Evolutionary conservation across 768 basidiomycete species (phyloP), one percentile per base, ranked within the genome.

Genomic region (Boletus reticulatus): DNA sequence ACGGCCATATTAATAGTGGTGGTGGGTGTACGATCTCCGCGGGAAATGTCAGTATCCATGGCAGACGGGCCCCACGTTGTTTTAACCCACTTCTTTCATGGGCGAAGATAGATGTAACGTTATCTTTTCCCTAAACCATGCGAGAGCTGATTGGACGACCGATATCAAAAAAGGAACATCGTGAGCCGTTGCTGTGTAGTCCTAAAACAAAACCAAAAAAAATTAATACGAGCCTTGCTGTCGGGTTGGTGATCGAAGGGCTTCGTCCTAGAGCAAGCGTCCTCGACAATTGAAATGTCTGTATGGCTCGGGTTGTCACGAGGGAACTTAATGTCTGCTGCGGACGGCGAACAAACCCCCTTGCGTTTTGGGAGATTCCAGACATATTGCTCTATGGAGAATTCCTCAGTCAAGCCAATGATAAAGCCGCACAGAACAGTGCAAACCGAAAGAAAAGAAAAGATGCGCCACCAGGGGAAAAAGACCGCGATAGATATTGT

Each of bases 31-130:
- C 55, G 65, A 65, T 65, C 62, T 69, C 67, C 67, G 67, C 67
- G 67, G 67, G 65, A 67, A 62, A 62, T 37, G 48, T 41, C 59
- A 34, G 67, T 69, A 62, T 67, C 67, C 67, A 69, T 67, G 67
- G 46, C 43, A 63, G 64, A 57, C 43, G 42, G 19, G 31, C 55
- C 56, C 56, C 66, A 69, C 67, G 67, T 62, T 62, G 60, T 53
- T 36, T 67, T 50, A 58, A 58, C 46, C 55, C 37, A 34, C 61
- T 57, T 55, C 55, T 47, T 8, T 20, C 55, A 60, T 45, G 56
- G 62, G 56, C 48, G 37, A 67, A 67, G 59, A 51, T 42, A 54
- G 54, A 45, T 50, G 59, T 53, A 55, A 66, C 62, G 64, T 66
- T 57, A 67, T 66, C 56, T 52, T 38, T 57, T 56, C 44, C 54